Evolutionary conservation across 148 eudicot species (phyloP).

Genomic region (Vaccinium macrocarpon): DNA sequence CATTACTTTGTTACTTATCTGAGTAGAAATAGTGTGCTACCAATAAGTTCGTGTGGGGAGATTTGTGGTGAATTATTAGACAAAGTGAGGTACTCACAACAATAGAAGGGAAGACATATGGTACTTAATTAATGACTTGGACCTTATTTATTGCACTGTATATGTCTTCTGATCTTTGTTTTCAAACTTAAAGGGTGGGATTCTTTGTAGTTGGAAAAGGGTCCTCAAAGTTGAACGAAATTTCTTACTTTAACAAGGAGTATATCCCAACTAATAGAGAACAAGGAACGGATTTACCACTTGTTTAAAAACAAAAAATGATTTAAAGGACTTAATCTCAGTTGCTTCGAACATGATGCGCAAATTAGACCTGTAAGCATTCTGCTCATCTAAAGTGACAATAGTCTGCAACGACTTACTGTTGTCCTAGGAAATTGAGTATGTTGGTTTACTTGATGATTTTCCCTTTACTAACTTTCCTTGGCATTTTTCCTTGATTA

Average conservation of each 20-base stretch:
- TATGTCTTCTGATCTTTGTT: not conserved
- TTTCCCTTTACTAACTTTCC: not conserved
- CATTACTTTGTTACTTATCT: not conserved
- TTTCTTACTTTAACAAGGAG: not conserved
- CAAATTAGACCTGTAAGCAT: not conserved
- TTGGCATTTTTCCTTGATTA: not conserved
- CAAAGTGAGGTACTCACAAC: not conserved
- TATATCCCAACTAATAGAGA: not conserved
- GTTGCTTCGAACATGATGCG: not conserved
- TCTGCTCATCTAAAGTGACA: not conserved
- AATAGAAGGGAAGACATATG: not conserved
- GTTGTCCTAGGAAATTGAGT: not conserved
- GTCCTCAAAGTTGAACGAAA: not conserved
- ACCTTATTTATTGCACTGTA: not conserved
- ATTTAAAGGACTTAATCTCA: not conserved
- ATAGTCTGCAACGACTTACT: not conserved
- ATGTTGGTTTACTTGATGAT: not conserved
- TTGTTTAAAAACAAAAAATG: not conserved
- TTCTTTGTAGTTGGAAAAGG: not conserved
- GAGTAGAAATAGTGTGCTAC: not conserved
- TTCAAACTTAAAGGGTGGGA: not conserved
- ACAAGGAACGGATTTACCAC: not conserved
- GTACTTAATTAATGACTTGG: not conserved
- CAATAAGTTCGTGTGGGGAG: not conserved
- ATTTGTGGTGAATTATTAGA: not conserved